Evolutionary conservation across 192 early-diverging fungal genomes (phyloP), one percentile per base, ranked within the genome.

Genomic region (Spizellomyces sp.): DNA sequence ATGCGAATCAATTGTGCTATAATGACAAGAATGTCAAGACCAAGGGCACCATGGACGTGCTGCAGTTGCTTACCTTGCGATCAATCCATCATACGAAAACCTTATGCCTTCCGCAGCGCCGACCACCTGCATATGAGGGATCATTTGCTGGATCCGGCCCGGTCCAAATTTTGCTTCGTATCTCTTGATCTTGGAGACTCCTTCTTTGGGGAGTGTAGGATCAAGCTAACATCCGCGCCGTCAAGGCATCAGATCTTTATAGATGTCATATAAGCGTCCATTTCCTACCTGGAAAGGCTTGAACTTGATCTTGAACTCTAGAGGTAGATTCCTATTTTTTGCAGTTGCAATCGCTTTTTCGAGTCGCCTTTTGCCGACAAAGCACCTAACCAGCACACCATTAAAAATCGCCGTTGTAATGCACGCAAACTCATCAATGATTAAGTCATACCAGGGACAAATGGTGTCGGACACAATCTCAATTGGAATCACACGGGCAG

Each of bases 121-220:
- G 0, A 84, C 79, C 41, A 63, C 54, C 15, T 83, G 62, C 76
- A 91, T 80, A 3, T 81, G 77, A 58, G 81, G 74, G 7, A 77
- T 64, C 50, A 95, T 87, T n/a, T 79, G 71, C 6, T 81, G 63
- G 9, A 79, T 59, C 12, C 87, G 81, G 0, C 50, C 77, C 41
- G 71, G 73, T 8, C 93, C 93, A 75, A 92, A 93, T 74, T 91
- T 92, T 14, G 62, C 68, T n/a, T 62, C 58, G 71, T 92, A 93
- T 12, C 78, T 68, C 6, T 79, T 79, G 46, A 79, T 70, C 79
- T 89, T 90, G 50, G 66, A 55, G 19, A 76, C 59, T 6, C 84
- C 81, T 14, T 75, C 75, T 46, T 81, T 86, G 44, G 88, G 82
- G n/a, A 88, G 58, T 0, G 79, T 68, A 22, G 88, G 77, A 58